Evolutionary conservation across 768 basidiomycete species (phyloP).

Genomic region (Russula vinacea): DNA sequence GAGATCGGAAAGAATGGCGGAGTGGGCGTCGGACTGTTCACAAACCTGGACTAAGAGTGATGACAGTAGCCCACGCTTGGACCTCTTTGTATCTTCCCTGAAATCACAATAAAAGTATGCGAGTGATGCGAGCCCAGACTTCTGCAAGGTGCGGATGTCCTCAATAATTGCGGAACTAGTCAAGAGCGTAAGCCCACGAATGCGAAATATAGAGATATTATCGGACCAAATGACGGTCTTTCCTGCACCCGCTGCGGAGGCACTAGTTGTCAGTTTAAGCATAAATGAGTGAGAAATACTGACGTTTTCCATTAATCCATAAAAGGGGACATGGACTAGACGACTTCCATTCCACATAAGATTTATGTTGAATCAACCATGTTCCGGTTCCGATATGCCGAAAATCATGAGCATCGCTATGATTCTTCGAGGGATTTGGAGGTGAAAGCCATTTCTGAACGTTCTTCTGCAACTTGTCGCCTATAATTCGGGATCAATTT

Average conservation of each 20-base stretch:
- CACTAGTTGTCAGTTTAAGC: not conserved
- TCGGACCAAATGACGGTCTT: slow-evolving; percentile 9
- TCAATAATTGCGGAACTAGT: slow-evolving; percentile 1
- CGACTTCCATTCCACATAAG: not conserved
- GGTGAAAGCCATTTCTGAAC: slow-evolving; percentile 9
- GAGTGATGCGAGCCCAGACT: not conserved
- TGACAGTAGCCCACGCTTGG: not conserved
- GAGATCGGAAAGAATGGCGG: not conserved
- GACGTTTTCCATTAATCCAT: slow-evolving; percentile 18
- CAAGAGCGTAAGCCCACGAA: not conserved
- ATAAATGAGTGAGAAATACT: not conserved
- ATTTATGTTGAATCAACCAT: not conserved
- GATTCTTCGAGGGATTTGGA: slow-evolving; percentile 10
- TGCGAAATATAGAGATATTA: not conserved
- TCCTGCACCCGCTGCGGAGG: slow-evolving; percentile 8
- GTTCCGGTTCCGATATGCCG: not conserved
- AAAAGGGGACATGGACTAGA: not conserved
- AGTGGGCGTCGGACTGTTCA: not conserved
- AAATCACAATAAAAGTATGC: slow-evolving; percentile 17
- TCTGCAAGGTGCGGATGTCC: not conserved
- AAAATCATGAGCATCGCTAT: not conserved
- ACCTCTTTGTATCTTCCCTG: slow-evolving; percentile 3
- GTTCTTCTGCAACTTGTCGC: not conserved
- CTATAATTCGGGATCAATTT: not conserved
- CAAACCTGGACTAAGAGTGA: slow-evolving; percentile 6